Conservation (phyloP, 78 protist genomes). For the Dictyostelium brefeldianum region DNA sequence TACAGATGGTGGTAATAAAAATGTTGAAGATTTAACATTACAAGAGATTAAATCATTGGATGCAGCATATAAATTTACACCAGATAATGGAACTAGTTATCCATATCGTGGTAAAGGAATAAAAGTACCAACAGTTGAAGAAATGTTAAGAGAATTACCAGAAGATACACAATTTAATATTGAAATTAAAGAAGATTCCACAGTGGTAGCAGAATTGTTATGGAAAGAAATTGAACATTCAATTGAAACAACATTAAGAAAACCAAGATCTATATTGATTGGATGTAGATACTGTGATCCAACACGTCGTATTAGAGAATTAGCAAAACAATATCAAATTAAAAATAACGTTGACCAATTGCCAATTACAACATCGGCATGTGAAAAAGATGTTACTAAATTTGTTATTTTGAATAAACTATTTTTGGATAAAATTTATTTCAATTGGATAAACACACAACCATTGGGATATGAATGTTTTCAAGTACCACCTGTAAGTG, state of each 20-base stretch:
- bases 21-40: conserved; percentile 23
- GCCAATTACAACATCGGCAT: conserved; percentile 56
- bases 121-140: neutral
- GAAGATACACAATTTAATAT: conserved; percentile 18
- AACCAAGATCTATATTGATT: conserved; percentile 24
- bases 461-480: conserved; percentile 8
- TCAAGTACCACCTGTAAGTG: conserved; percentile 36
- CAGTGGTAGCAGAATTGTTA: conserved; percentile 12
- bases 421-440: conserved; percentile 19
- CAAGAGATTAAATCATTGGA: neutral
- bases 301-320: neutral
- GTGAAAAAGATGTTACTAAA: conserved; percentile 45
- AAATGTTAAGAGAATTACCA: conserved; percentile 16
- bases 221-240: conserved; percentile 37
- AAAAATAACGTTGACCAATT: neutral
- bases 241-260: neutral
- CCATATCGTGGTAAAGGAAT: conserved; percentile 60
- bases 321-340: neutral
- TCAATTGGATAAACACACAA: neutral
- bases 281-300: conserved; percentile 50
- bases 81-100: conserved; percentile 49
- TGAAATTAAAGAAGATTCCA: conserved; percentile 42
- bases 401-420: conserved; percentile 14
- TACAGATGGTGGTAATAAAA: conserved; percentile 23
- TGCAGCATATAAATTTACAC: conserved; percentile 42